These are phyloP conservation scores for Colletotrichum spinosum DNA, from an alignment of 2,329 filamentous ascomycete genomes.

Conservation along the genomic window DNA sequence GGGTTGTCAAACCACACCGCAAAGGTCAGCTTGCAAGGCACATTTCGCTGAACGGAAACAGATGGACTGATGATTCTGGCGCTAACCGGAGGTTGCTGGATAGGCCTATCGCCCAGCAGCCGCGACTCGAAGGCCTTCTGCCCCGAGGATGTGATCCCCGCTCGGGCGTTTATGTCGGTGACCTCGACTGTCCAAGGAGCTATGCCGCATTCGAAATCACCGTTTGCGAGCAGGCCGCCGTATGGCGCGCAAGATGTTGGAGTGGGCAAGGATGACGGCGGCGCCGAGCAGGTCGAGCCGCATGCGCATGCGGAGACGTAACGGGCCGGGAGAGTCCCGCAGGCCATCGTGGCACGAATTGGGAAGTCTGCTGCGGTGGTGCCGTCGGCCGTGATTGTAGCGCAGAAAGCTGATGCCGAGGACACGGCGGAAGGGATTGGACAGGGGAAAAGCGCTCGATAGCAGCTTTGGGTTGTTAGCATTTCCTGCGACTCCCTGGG, in stretches of 20 bases:
- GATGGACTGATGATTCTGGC: neutral
- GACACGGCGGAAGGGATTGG: slow-evolving; percentile 36
- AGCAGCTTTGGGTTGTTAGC: slow-evolving; percentile 28
- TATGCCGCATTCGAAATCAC: slow-evolving; percentile 27
- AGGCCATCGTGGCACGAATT: slow-evolving; percentile 38
- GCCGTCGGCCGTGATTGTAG: slow-evolving; percentile 39
- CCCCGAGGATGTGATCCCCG: slow-evolving; percentile 9
- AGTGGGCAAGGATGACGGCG: slow-evolving; percentile 12
- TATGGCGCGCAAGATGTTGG: slow-evolving; percentile 20
- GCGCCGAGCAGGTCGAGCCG: slow-evolving; percentile 37
- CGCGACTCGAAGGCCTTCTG: slow-evolving; percentile 1
- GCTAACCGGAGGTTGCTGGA: slow-evolving; percentile 1
- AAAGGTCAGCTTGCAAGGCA: slow-evolving; percentile 6
- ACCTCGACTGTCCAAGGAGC: slow-evolving; percentile 38
- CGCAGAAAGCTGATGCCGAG: slow-evolving; percentile 39
- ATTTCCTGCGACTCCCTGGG: neutral
- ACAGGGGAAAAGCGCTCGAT: slow-evolving; percentile 41
- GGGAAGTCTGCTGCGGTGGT: slow-evolving; percentile 40
- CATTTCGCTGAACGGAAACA: slow-evolving; percentile 11
- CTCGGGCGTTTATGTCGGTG: slow-evolving; percentile 29
- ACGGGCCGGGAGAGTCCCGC: slow-evolving; percentile 32
- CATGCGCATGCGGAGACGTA: slow-evolving; percentile 41
- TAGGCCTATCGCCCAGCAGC: slow-evolving; percentile 2
- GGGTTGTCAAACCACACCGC: slow-evolving; percentile 20
- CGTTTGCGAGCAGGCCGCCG: slow-evolving; percentile 21